Percentiles rank a stretch among this genome's conserved stretches.
phyloP scores from a whole-genome alignment of 345 rosid genomes.

The Murraya koenigii region DNA sequence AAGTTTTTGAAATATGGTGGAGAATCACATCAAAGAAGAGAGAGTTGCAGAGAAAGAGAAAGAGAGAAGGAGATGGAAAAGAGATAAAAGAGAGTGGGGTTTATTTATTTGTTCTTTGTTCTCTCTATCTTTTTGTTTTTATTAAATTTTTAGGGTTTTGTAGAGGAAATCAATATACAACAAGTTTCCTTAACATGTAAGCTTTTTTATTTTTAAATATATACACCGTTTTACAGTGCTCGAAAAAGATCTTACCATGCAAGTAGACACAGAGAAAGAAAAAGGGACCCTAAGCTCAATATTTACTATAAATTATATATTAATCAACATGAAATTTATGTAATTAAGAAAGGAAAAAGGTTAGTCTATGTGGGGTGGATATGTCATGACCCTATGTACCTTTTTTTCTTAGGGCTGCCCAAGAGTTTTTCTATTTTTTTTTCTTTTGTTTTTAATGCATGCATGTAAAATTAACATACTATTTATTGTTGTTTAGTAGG shows the following conservation, averaged over 20 bases:
- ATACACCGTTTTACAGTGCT: constrained; percentile 17
- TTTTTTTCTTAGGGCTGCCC: constrained; percentile 32
- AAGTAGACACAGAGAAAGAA: constrained; percentile 15
- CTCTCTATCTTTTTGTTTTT: constrained; percentile 36
- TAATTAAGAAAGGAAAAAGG: constrained; percentile 21
- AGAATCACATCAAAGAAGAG: constrained; percentile 60
- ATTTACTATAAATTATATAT: constrained; percentile 8
- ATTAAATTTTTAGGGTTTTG: constrained; percentile 31
- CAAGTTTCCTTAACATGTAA: constrained; percentile 30
- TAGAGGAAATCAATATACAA: background rate
- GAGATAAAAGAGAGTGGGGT: constrained; percentile 29
- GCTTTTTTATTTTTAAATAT: constrained; percentile 15
- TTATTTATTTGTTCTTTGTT: constrained; percentile 29
- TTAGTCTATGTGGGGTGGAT: constrained; percentile 39
- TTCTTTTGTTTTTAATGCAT: background rate
- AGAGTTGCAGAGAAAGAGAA: constrained; percentile 45
- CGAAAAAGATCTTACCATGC: constrained; percentile 28
- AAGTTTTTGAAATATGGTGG: constrained; percentile 44
- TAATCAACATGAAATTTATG: background rate
- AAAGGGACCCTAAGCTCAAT: constrained; percentile 18
- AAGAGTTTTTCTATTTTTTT: background rate
- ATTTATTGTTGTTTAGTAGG: background rate
- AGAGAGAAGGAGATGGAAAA: constrained; percentile 29
- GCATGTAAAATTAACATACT: constrained; percentile 10
- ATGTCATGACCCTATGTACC: constrained; percentile 37